These are phyloP conservation scores for Tympanopsis confertula DNA, from an alignment of 2,329 filamentous ascomycete species.

Conservation along the genomic window DNA sequence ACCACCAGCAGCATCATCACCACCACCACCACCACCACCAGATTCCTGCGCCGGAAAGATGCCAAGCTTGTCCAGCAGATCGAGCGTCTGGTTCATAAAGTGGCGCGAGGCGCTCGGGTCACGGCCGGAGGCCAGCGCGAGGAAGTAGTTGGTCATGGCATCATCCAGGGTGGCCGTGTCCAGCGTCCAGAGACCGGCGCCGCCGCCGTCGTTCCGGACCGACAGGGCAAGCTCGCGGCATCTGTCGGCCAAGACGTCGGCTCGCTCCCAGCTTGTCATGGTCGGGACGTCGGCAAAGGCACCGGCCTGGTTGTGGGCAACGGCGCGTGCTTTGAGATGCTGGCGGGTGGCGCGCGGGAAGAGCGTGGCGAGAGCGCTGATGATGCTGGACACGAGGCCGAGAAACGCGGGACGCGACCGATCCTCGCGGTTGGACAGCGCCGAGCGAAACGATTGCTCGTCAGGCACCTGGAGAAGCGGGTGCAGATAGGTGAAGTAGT, in stretches of 20 bases:
- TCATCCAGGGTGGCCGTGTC: conserved; percentile 44
- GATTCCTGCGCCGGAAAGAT: conserved; percentile 39
- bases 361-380: conserved; percentile 61
- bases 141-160: conserved; percentile 66
- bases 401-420: conserved; percentile 55
- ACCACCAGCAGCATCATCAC: background rate
- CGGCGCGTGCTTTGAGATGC: conserved; percentile 56
- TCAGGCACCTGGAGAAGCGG: conserved; percentile 69
- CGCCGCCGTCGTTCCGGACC: conserved; percentile 47
- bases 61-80: conserved; percentile 56
- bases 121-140: conserved; percentile 56
- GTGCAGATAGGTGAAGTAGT: conserved; percentile 76
- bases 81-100: conserved; percentile 63
- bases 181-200: conserved; percentile 24
- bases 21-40: background rate
- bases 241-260: conserved; percentile 28
- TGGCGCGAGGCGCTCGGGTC: conserved; percentile 57
- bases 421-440: conserved; percentile 57
- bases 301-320: conserved; percentile 54
- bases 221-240: conserved; percentile 60
- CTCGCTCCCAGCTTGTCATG: background rate
- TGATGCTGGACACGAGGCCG: conserved; percentile 63
- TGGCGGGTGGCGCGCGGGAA: conserved; percentile 62
- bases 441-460: conserved; percentile 63
- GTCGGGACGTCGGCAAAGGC: conserved; percentile 37